Percentiles rank a stretch among this genome's conserved stretches.
Conservation (phyloP, 2,329 filamentous ascomycete species). For the Epichloe typhina region DNA sequence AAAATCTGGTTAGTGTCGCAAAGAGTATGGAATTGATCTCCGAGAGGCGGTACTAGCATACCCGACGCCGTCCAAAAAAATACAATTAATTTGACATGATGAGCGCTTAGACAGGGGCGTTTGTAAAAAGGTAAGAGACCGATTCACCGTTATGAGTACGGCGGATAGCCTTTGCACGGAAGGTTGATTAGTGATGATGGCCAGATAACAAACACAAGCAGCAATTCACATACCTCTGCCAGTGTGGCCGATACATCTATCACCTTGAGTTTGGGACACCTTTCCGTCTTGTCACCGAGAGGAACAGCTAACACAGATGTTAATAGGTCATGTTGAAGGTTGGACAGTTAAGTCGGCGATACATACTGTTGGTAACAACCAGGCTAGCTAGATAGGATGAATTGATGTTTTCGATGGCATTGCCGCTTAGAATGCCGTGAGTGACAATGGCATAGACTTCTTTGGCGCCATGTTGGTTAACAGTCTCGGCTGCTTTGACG, state of each 20-base stretch:
- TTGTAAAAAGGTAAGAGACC: constrained; percentile 53
- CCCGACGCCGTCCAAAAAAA: not conserved
- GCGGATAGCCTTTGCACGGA: constrained; percentile 42
- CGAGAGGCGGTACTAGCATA: not conserved
- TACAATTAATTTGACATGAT: not conserved
- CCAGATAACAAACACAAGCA: not conserved
- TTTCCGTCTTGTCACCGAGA: constrained; percentile 63
- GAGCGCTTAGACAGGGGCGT: constrained; percentile 38
- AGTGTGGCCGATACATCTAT: constrained; percentile 84
- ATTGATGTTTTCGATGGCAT: constrained; percentile 78
- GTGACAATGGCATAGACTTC: constrained; percentile 92
- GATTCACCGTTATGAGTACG: constrained; percentile 54
- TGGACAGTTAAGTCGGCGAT: not conserved
- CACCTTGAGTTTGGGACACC: constrained; percentile 69
- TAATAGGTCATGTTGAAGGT: constrained; percentile 8
- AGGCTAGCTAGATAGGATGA: constrained; percentile 61
- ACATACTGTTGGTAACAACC: constrained; percentile 74
- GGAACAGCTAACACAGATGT: constrained; percentile 21
- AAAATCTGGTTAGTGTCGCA: not conserved
- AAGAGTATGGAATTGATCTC: not conserved
- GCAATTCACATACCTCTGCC: constrained; percentile 35
- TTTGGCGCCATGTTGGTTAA: constrained; percentile 74
- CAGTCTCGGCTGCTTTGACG: constrained; percentile 74
- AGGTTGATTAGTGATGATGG: constrained; percentile 3
- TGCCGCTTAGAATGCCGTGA: constrained; percentile 80